These are phyloP conservation scores for Euphrasia arctica DNA, from an alignment of 305 asterid genomes.

Conservation along the genomic window DNA sequence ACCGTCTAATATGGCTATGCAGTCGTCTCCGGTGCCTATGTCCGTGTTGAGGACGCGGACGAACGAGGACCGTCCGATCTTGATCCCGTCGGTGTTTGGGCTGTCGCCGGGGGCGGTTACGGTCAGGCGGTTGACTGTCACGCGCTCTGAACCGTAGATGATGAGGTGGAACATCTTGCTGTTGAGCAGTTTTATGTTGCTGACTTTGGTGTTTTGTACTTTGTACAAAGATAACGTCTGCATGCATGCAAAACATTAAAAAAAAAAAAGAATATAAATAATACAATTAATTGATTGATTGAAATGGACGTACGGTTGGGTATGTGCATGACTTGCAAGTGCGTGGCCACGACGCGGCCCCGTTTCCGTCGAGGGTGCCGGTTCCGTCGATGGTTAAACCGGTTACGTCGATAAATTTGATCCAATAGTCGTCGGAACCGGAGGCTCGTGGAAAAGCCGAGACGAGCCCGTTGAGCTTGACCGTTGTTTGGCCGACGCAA, in stretches of 20 bases:
- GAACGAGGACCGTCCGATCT: conserved; percentile 12
- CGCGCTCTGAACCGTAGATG: background rate
- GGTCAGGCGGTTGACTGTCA: conserved; percentile 12
- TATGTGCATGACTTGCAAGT: background rate
- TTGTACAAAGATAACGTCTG: conserved; percentile 26
- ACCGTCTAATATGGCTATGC: conserved; percentile 42
- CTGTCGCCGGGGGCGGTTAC: conserved; percentile 42
- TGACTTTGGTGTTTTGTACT: conserved; percentile 1
- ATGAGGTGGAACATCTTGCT: conserved; percentile 49
- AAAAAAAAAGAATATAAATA: no score
- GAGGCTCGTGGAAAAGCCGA: conserved; percentile 30
- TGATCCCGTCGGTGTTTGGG: conserved; percentile 55
- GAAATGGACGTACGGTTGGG: background rate
- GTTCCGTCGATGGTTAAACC: conserved; percentile 30
- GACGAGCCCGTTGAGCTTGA: conserved; percentile 3
- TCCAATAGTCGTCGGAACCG: conserved; percentile 29
- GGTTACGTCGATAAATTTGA: conserved; percentile 25
- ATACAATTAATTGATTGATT: background rate
- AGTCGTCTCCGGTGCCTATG: conserved; percentile 53
- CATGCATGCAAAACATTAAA: background rate
- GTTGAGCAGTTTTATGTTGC: conserved; percentile 25
- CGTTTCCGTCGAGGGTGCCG: conserved; percentile 43
- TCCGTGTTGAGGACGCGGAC: background rate
- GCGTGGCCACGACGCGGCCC: conserved; percentile 35
- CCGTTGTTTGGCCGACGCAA: background rate